Evolutionary conservation across 129 eudicot species (phyloP).

Genomic region (Artemisia tridentata): DNA sequence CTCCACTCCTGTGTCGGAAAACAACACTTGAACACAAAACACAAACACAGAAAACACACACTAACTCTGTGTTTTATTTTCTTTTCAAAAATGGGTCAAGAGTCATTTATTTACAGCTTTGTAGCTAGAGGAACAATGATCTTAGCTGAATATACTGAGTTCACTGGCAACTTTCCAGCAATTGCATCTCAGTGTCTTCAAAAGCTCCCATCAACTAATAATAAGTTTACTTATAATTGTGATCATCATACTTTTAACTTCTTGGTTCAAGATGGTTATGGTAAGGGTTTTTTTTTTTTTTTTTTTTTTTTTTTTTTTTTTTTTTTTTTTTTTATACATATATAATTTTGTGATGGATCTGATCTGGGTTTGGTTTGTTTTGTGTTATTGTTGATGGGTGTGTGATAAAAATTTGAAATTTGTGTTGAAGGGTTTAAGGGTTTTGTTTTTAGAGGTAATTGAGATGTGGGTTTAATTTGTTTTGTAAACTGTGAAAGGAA

Average conservation of each 20-base stretch:
- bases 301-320: neutral
- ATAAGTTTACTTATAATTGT: slow-evolving; percentile 68
- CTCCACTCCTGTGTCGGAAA: no score
- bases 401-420: no score
- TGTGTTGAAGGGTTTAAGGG: no score
- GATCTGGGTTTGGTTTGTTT: slow-evolving; percentile 11
- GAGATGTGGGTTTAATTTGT: no score
- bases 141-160: slow-evolving; percentile 81
- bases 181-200: slow-evolving; percentile 89
- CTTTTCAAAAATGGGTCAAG: slow-evolving; percentile 53
- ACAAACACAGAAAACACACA: no score
- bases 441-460: no score
- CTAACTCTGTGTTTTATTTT: no score
- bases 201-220: slow-evolving; percentile 62
- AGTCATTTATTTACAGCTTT: slow-evolving; percentile 85
- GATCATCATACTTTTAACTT: slow-evolving; percentile 85
- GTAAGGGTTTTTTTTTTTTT: slow-evolving; percentile 27
- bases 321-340: neutral
- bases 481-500: no score
- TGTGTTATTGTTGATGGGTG: no score
- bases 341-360: slow-evolving; percentile 30
- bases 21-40: no score
- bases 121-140: slow-evolving; percentile 88
- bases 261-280: slow-evolving; percentile 82
- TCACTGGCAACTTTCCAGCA: slow-evolving; percentile 86